These are phyloP conservation scores for Monotropa hypopitys DNA, from an alignment of 179 eudicot genomes.

Conservation along the genomic window DNA sequence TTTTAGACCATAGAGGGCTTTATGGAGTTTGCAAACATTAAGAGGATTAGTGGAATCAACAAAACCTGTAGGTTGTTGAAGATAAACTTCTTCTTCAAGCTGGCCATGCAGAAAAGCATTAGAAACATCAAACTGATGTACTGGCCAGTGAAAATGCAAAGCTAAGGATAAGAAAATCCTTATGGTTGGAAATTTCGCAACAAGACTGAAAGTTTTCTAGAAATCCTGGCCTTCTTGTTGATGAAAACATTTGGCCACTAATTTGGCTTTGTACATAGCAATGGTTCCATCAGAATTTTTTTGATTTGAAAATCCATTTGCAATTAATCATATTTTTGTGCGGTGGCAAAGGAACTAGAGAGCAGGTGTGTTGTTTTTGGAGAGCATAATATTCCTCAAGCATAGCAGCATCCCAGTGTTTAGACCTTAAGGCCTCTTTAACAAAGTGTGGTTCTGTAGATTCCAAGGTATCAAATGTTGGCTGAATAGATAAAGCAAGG, in stretches of 20 bases:
- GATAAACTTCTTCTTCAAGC: background rate
- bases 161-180: background rate
- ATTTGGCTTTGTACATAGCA: background rate
- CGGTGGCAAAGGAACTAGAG: background rate
- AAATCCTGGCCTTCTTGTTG: background rate
- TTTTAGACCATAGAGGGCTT: background rate
- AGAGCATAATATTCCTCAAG: background rate
- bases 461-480: too few relatives aligned
- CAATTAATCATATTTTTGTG: too few relatives aligned
- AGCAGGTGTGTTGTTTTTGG: background rate
- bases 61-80: background rate
- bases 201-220: background rate
- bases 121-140: background rate
- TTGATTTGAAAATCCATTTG: background rate
- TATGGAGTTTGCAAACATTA: background rate
- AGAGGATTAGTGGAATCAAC: background rate
- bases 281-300: background rate
- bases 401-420: background rate
- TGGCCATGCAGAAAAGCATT: background rate
- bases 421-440: background rate
- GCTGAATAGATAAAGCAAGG: too few relatives aligned
- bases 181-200: background rate
- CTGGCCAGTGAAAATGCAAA: background rate
- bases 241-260: background rate
- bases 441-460: background rate